Percentiles rank a stretch among this genome's conserved stretches.
Conservation (phyloP, 78 protist species). For the Dictyostelium capitatum region DNA sequence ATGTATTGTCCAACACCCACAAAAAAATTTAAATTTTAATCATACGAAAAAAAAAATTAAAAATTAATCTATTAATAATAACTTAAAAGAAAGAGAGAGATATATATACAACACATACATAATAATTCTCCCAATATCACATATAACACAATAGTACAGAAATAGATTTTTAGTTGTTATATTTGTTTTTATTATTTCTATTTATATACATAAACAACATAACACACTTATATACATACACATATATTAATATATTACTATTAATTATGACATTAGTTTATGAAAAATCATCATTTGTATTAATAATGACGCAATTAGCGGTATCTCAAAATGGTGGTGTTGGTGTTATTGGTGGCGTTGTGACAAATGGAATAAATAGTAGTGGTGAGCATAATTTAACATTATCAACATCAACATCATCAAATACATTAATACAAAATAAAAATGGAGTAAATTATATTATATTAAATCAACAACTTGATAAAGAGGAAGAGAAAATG, state of each 20-base stretch:
- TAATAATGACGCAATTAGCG: slow-evolving; percentile 23
- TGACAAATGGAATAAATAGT: no score
- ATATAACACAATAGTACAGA: no score
- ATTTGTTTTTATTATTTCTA: no score
- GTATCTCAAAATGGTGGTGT: background rate
- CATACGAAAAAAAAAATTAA: no score
- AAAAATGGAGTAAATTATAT: background rate
- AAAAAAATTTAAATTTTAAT: no score
- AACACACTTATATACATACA: background rate
- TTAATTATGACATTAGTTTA: slow-evolving; percentile 6
- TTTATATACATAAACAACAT: no score
- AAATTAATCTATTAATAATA: background rate
- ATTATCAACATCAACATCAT: background rate
- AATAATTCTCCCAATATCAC: no score
- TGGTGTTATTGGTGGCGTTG: background rate
- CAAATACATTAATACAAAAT: background rate
- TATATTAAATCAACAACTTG: no score
- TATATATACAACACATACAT: background rate
- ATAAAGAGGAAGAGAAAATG: slow-evolving; percentile 30
- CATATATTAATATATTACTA: background rate
- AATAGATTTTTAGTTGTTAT: no score
- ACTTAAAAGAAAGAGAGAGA: background rate
- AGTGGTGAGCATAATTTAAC: background rate
- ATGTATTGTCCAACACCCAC: no score
- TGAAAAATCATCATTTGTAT: slow-evolving; percentile 18